Conservation (phyloP, 2,329 filamentous ascomycete species). For the Trichoderma lentiforme region DNA sequence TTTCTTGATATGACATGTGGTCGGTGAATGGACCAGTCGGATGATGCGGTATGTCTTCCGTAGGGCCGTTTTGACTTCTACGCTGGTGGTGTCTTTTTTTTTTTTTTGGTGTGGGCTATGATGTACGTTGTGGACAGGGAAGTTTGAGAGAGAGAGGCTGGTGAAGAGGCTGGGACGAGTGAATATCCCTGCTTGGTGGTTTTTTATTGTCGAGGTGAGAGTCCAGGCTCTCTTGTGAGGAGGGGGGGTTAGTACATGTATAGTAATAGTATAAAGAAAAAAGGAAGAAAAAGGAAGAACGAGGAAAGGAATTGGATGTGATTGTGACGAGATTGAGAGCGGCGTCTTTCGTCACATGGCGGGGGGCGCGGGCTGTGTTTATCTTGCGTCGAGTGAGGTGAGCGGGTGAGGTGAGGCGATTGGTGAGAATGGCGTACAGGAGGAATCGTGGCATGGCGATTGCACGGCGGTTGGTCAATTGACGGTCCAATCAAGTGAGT, state of each 20-base stretch:
- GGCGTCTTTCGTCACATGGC: background rate
- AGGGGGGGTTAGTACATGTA: background rate
- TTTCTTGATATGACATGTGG: background rate
- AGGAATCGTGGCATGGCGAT: background rate
- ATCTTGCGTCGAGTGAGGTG: background rate
- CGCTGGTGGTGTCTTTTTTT: background rate
- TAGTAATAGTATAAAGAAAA: too few relatives aligned
- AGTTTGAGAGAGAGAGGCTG: background rate
- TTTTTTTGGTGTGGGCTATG: background rate
- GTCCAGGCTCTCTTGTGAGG: background rate
- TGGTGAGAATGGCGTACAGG: constrained; percentile 2
- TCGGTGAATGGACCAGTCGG: background rate
- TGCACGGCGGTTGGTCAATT: background rate
- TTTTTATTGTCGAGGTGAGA: background rate
- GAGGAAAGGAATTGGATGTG: background rate
- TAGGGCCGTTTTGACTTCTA: background rate
- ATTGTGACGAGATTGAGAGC: background rate
- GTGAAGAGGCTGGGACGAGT: background rate
- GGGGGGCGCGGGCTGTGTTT: background rate
- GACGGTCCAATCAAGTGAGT: background rate
- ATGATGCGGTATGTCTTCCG: background rate
- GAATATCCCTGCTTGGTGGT: background rate
- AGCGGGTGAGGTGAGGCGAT: background rate
- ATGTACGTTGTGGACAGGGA: background rate
- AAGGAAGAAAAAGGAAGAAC: background rate